A percentile compares a stretch with the other conserved stretches of the same genome.
These are phyloP conservation scores for Aspergillus conjunctus DNA, from an alignment of 495 filamentous ascomycete genomes.

Conservation along the genomic window DNA sequence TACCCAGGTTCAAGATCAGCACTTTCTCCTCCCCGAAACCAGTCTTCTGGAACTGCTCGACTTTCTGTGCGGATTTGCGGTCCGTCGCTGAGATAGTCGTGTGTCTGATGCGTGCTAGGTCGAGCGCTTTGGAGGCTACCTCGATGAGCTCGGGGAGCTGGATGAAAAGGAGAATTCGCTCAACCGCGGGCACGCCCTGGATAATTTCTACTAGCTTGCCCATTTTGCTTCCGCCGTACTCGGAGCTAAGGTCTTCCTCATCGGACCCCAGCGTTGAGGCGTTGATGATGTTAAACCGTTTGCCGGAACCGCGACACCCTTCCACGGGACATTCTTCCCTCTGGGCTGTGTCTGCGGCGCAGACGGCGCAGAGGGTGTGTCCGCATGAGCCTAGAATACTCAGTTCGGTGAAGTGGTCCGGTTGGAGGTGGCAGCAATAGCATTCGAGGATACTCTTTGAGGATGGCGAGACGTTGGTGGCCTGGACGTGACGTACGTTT, in stretches of 20 bases:
- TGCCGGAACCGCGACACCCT: slow-evolving; percentile 36
- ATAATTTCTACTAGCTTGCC: slow-evolving; percentile 51
- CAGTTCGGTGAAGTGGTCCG: slow-evolving; percentile 20
- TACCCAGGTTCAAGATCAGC: slow-evolving; percentile 65
- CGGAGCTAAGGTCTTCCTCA: slow-evolving; percentile 29
- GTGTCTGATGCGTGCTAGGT: slow-evolving; percentile 34
- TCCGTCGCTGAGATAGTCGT: slow-evolving; percentile 33
- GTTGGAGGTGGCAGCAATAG: slow-evolving; percentile 29
- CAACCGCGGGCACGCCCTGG: slow-evolving; percentile 39
- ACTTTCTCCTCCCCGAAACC: slow-evolving; percentile 47
- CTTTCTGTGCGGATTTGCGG: slow-evolving; percentile 29
- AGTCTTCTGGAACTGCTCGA: slow-evolving; percentile 49
- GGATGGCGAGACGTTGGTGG: background rate
- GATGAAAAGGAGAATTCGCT: slow-evolving; percentile 56
- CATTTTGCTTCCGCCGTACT: slow-evolving; percentile 48
- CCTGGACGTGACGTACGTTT: slow-evolving; percentile 30
- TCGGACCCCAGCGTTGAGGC: slow-evolving; percentile 36
- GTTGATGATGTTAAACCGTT: slow-evolving; percentile 37
- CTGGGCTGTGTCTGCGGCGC: slow-evolving; percentile 23
- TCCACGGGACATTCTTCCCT: slow-evolving; percentile 32
- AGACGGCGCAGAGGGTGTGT: slow-evolving; percentile 50
- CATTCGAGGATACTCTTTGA: slow-evolving; percentile 26
- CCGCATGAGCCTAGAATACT: slow-evolving; percentile 53
- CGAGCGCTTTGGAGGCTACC: slow-evolving; percentile 36
- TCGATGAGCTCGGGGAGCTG: slow-evolving; percentile 50